Percentiles rank a stretch among this genome's conserved stretches.
Evolutionary conservation across 495 filamentous ascomycete species (phyloP).

Genomic region (Tuber brumale): DNA sequence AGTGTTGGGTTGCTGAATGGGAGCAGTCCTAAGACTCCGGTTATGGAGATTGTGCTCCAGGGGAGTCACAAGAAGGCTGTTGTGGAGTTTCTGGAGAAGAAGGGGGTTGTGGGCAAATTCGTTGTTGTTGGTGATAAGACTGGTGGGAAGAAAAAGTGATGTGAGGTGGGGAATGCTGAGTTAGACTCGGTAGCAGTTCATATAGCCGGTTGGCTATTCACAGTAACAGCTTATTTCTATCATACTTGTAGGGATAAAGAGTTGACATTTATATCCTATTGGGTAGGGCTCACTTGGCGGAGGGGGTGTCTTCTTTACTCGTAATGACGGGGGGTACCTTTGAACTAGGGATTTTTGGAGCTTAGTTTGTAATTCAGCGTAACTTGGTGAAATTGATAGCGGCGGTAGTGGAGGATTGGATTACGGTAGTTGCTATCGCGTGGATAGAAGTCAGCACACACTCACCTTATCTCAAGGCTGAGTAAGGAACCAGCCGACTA

Average conservation of each 20-base stretch:
- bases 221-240: not conserved
- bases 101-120: constrained; percentile 57
- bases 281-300: not conserved
- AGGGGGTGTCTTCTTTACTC: not conserved
- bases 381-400: not conserved
- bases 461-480: not conserved
- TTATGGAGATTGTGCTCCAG: constrained; percentile 67
- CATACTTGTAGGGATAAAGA: not conserved
- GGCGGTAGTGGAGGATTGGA: not conserved
- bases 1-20: constrained; percentile 59
- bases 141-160: constrained; percentile 54
- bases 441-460: not conserved
- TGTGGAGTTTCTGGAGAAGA: constrained; percentile 54
- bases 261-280: not conserved
- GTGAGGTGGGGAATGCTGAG: not conserved
- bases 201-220: not conserved
- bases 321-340: not conserved
- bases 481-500: not conserved
- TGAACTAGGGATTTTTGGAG: not conserved
- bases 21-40: constrained; percentile 53
- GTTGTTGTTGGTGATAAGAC: constrained; percentile 61
- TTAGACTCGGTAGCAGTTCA: not conserved
- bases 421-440: not conserved
- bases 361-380: not conserved
- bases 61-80: constrained; percentile 60